Evolutionary conservation across 345 rosid species (phyloP).

Genomic region (Stellera chamaejasme): DNA sequence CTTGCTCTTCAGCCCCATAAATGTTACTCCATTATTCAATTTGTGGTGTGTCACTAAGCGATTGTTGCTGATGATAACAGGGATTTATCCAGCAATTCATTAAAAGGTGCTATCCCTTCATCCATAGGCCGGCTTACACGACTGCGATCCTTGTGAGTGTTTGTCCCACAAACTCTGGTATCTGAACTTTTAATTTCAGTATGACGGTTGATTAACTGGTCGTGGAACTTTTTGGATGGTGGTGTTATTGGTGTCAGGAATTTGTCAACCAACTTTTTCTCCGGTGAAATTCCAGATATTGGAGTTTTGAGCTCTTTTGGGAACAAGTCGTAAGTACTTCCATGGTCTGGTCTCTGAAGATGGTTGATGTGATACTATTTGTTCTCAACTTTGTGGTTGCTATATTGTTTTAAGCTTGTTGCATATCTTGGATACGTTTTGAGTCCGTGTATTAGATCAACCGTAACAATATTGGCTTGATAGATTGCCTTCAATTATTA

Average conservation of each 20-base stretch:
- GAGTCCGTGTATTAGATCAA: no score
- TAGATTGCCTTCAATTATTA: no score
- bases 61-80: constrained; percentile 23
- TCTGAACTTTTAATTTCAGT: neutral
- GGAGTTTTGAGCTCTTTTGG: constrained; percentile 79
- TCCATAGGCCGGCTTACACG: constrained; percentile 43
- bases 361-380: no score
- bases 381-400: no score
- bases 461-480: no score
- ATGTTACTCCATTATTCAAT: neutral
- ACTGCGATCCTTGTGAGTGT: constrained; percentile 62
- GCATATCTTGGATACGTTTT: no score
- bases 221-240: neutral
- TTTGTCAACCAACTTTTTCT: constrained; percentile 81
- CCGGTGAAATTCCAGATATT: constrained; percentile 87
- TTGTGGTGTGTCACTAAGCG: neutral
- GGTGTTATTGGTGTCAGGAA: constrained; percentile 39
- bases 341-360: neutral
- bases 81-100: constrained; percentile 87
- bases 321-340: constrained; percentile 55
- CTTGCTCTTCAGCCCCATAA: neutral
- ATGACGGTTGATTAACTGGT: no score
- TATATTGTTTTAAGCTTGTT: no score
- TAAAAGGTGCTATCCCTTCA: constrained; percentile 86
- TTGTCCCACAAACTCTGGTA: constrained; percentile 5